A percentile compares a stretch with the other conserved stretches of the same genome.
Conservation (phyloP, 2,329 filamentous ascomycete species). For the Macrophomina phaseolina region DNA sequence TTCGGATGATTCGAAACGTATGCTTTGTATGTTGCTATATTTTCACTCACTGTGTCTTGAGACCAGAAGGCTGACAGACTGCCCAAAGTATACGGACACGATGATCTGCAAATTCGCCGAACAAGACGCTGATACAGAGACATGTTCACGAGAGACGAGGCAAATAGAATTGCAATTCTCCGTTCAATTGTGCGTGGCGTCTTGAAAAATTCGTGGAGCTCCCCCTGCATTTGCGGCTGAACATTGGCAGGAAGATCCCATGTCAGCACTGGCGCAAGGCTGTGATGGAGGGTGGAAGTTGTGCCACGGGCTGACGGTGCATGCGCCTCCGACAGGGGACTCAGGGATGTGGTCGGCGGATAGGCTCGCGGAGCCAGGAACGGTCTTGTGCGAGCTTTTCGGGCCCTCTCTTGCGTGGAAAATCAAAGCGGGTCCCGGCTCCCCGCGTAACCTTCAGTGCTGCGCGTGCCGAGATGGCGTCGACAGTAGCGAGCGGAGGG, state of each 20-base stretch:
- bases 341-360: constrained; percentile 6
- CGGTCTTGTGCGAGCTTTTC: constrained; percentile 4
- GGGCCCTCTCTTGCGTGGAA: background rate
- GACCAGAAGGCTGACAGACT: background rate
- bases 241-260: constrained; percentile 17
- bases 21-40: background rate
- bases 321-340: constrained; percentile 16
- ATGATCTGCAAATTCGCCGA: background rate
- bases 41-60: background rate
- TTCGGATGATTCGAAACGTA: no score
- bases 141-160: background rate
- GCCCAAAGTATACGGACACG: background rate
- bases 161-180: no score
- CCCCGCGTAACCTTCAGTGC: background rate
- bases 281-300: constrained; percentile 14
- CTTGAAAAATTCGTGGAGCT: background rate
- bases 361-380: constrained; percentile 19
- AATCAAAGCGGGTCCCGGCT: background rate
- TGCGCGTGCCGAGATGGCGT: background rate
- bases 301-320: constrained; percentile 23
- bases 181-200: background rate
- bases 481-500: background rate
- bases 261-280: constrained; percentile 20
- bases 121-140: background rate
- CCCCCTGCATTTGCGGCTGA: constrained; percentile 24